phyloP scores from a whole-genome alignment of 345 rosid genomes.

The Conringia planisiliqua region DNA sequence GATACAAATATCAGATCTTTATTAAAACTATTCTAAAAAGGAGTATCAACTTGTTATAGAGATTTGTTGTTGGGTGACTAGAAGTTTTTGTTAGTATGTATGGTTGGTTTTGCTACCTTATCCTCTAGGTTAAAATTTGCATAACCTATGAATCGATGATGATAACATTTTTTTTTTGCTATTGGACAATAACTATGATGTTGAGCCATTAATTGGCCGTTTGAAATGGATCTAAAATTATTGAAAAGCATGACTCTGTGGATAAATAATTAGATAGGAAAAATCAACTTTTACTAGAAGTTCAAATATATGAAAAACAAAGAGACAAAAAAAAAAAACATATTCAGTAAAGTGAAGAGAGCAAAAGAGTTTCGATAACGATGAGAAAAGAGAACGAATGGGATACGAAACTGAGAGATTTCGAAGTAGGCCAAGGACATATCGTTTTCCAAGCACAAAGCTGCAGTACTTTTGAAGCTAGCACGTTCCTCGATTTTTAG shows the following conservation, averaged over 20 bases:
- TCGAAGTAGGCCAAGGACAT: conserved; percentile 12
- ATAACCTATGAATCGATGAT: neutral
- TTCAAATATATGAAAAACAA: neutral
- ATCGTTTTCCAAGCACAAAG: conserved; percentile 22
- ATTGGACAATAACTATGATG: neutral
- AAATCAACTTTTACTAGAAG: neutral
- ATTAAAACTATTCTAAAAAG: neutral
- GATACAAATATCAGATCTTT: neutral
- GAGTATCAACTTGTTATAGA: neutral
- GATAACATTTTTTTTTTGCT: neutral
- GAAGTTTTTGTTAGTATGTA: neutral
- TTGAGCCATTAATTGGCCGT: neutral
- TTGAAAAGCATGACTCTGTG: neutral
- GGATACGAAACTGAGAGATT: conserved; percentile 11
- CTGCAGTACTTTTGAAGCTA: conserved; percentile 15
- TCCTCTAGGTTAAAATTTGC: neutral
- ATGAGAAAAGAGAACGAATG: conserved; percentile 12
- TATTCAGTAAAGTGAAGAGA: neutral
- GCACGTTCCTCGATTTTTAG: conserved; percentile 5
- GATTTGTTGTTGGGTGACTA: neutral
- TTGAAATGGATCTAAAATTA: neutral
- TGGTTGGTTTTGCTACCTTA: neutral
- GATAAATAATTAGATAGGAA: neutral
- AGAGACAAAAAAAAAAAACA: neutral
- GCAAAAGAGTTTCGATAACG: neutral